Base-by-base conservation (phyloP, 306 rosid species). In the Glycyrrhiza uralensis region DNA sequence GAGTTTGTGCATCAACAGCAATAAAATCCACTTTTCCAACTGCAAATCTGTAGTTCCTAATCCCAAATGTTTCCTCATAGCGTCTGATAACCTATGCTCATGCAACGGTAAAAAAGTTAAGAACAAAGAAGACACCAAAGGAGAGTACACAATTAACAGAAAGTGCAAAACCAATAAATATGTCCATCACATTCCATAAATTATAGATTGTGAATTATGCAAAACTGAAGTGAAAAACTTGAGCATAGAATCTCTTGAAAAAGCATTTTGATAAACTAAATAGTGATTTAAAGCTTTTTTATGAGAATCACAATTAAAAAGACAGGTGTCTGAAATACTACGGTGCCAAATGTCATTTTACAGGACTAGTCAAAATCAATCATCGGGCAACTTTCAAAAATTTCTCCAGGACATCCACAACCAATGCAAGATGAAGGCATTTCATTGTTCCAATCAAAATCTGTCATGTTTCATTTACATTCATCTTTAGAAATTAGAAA, bases 1-100 rank as follows among this genome's bases (percentile, higher is more conserved):
- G 32, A 76, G 77, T 85, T 83, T 89, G 97, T 32, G 93, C 77
- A 84, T 92, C 97, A 75, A 92, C 44, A 4, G 87, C 90, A 75
- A 92, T 30, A 59, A 92, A 92, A 82, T 89, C 90, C 44, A 89
- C 96, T 62, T 87, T 81, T 58, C 97, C 97, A 55, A 83, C 72
- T 0, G 65, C 10, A 78, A 89, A 84, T 66, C 28, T 82, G 76
- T 82, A 75, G 81, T 85, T 89, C 79, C 93, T 80, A 66, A 28
- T 71, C 51, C 96, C 93, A 46, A 89, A 89, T 77, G 82, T 76
- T 59, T 80, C 87, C 57, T 89, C 96, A 46, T 87, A 92, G 28
- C 96, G 92, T 29, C 3, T 46, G 72, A 86, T 79, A 72, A 79
- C 92, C 96, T 92, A 80, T 12, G 20, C 3, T 47, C 33, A 61